These are phyloP conservation scores for Paramecium bursaria DNA, from an alignment of 73 alveolate genomes.

Conservation along the genomic window DNA sequence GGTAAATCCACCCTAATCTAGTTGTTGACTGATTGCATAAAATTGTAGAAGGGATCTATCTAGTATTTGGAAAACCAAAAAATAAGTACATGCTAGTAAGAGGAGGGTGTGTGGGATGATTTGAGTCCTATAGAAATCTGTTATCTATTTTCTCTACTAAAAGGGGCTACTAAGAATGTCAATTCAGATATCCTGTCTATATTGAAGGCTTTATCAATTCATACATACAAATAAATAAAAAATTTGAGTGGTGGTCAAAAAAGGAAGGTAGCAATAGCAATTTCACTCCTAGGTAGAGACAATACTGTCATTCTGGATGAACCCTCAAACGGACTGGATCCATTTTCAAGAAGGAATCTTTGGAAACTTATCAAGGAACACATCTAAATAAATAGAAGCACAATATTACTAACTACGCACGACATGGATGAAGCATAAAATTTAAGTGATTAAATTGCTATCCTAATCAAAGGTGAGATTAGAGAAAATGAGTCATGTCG, in stretches of 20 bases:
- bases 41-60: background rate
- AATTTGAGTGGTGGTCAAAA: conserved; percentile 86
- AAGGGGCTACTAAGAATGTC: conserved; percentile 14
- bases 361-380: conserved; percentile 81
- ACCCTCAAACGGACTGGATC: conserved; percentile 87
- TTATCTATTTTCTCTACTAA: background rate
- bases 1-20: conserved; percentile 45
- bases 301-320: conserved; percentile 80
- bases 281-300: conserved; percentile 80
- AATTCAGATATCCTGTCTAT: background rate
- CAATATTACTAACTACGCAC: conserved; percentile 86
- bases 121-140: conserved; percentile 11
- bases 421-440: conserved; percentile 94
- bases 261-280: conserved; percentile 83
- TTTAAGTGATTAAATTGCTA: conserved; percentile 86
- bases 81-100: conserved; percentile 13
- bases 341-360: conserved; percentile 83
- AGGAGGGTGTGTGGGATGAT: conserved; percentile 52
- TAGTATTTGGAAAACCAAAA: background rate
- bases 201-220: background rate
- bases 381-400: conserved; percentile 34
- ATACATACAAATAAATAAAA: background rate
- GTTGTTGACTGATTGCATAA: conserved; percentile 41
- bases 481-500: background rate
- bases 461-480: conserved; percentile 78